A percentile compares a stretch with the other conserved stretches of the same genome.
These are phyloP conservation scores for Chaetothyriales sp. DNA, from an alignment of 2,329 filamentous ascomycete species.

Conservation along the genomic window DNA sequence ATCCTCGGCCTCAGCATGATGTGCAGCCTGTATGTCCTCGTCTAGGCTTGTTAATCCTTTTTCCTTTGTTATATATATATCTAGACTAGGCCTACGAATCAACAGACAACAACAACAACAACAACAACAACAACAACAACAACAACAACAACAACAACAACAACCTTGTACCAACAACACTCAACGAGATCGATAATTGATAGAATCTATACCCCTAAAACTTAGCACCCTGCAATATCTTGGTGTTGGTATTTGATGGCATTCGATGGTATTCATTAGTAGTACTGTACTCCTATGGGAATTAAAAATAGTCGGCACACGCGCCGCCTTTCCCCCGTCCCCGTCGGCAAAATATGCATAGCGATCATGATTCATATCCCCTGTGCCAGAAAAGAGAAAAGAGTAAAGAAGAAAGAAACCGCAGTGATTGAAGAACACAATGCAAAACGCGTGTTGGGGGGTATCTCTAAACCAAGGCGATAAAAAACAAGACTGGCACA, in stretches of 20 bases:
- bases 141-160: too few species aligned
- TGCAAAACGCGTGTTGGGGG: background rate
- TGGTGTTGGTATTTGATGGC: too few species aligned
- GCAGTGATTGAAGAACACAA: background rate
- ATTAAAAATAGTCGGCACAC: background rate
- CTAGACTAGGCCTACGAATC: too few species aligned
- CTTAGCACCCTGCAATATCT: too few species aligned
- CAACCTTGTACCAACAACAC: too few species aligned
- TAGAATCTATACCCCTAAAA: too few species aligned
- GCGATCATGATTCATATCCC: background rate
- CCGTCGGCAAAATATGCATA: background rate
- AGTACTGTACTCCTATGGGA: background rate
- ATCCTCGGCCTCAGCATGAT: slow-evolving; percentile 67
- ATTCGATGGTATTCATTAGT: too few species aligned
- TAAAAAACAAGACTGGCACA: background rate
- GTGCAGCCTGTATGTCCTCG: slow-evolving; percentile 45
- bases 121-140: too few species aligned
- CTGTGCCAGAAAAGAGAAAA: background rate
- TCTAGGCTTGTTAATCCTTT: slow-evolving; percentile 20
- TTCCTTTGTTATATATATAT: too few species aligned
- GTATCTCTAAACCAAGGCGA: background rate
- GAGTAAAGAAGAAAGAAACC: too few species aligned
- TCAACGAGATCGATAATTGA: too few species aligned
- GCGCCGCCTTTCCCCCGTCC: too few species aligned
- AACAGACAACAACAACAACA: background rate